Evolutionary conservation across 1,139 yeast genomes (phyloP), one percentile per base, ranked within the genome.

Genomic region (Candida tetrigidarum): DNA sequence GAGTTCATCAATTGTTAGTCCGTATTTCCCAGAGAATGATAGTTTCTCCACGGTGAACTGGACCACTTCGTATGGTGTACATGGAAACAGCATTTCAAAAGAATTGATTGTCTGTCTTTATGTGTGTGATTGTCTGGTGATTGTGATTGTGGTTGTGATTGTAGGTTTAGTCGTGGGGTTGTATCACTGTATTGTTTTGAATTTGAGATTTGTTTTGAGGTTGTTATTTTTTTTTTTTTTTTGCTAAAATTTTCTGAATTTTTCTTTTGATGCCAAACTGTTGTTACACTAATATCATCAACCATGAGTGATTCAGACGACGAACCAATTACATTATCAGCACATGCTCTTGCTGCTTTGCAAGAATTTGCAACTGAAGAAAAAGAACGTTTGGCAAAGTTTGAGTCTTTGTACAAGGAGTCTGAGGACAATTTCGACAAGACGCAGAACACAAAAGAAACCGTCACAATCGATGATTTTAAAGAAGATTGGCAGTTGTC

Each of bases 401-500:
- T 91, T 59, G 78, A 76, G 36, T 66, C 75, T 46, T 65, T 91
- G 40, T 74, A 76, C 51, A 65, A 74, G 41, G 72, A 74, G 40
- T 88, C 96, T 1, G 89, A 88, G 55, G 71, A 71, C 34, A 71
- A 72, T 29, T 79, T 72, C 51, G 78, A 66, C 33, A 48, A 54
- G 6, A 57, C 58, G 20, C 46, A 55, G 41, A 49, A 52, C 9
- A 6, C 14, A 23, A 19, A 25, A 37, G 6, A 44, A n/a, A n/a
- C n/a, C n/a, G n/a, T 72, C 11, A 53, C 81, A 22, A 87, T 87
- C 64, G 84, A 80, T 39, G 70, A 78, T 28, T 91, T 91, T 64
- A 77, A 86, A 59, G 97, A 91, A 64, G 96, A 91, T 65, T 91
- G 97, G 97, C 95, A 88, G 57, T 72, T 91, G 34, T 88, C 96